Conservation (phyloP, 23 red algal genomes). For the Gracilaria domingensis region DNA sequence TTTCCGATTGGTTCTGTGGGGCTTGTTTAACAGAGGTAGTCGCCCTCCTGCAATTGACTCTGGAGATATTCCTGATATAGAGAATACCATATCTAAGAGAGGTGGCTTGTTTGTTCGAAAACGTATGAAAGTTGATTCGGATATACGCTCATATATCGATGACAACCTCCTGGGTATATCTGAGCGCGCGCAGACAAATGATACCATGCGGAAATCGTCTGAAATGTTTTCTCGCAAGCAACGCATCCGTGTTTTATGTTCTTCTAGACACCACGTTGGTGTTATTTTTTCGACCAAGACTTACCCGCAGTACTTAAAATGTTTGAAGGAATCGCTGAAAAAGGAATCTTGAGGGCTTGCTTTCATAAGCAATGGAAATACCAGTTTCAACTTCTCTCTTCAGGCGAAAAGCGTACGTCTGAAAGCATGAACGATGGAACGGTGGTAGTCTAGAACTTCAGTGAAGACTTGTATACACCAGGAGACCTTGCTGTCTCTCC, state of each 20-base stretch:
- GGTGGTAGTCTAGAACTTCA: too few relatives aligned
- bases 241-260: neutral
- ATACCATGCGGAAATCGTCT: neutral
- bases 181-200: neutral
- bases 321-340: neutral
- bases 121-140: conserved; percentile 20
- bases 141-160: conserved; percentile 2
- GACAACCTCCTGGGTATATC: neutral
- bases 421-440: too few relatives aligned
- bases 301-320: neutral
- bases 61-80: conserved; percentile 18
- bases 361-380: too few relatives aligned
- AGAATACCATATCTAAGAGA: neutral
- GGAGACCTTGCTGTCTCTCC: too few relatives aligned
- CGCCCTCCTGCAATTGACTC: conserved; percentile 26
- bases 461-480: too few relatives aligned
- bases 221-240: neutral
- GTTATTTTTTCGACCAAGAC: neutral
- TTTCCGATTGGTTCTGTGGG: conserved; percentile 18
- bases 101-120: conserved; percentile 17
- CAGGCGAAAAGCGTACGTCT: too few relatives aligned
- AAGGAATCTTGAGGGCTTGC: neutral
- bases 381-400: too few relatives aligned
- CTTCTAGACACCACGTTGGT: neutral
- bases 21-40: neutral